Evolutionary conservation across 2,329 filamentous ascomycete species (phyloP).

Genomic region (Sarocladium kiliense): DNA sequence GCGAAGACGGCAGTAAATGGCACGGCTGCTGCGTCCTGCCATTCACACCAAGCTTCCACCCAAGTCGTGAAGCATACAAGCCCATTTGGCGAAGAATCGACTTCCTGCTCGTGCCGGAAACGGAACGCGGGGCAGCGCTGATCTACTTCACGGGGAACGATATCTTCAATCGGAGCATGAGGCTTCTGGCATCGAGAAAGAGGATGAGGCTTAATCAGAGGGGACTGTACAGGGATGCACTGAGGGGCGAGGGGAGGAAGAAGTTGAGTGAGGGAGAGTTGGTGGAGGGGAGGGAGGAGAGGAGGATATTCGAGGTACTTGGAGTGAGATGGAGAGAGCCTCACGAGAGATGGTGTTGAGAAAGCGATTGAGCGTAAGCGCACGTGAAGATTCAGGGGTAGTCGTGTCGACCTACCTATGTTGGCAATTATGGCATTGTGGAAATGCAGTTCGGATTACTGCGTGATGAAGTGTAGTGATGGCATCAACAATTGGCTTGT

Average conservation of each 20-base stretch:
- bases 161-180: slow-evolving; percentile 84
- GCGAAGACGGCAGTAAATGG: slow-evolving; percentile 67
- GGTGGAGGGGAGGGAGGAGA: slow-evolving; percentile 71
- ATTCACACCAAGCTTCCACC: slow-evolving; percentile 23
- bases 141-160: slow-evolving; percentile 97
- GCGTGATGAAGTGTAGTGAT: too few species aligned
- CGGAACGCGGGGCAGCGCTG: slow-evolving; percentile 75
- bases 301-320: slow-evolving; percentile 72
- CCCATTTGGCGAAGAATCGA: slow-evolving; percentile 76
- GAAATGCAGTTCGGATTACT: too few species aligned
- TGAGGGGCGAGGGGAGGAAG: slow-evolving; percentile 50
- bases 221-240: slow-evolving; percentile 69
- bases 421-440: too few species aligned
- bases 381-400: too few species aligned
- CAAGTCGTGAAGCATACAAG: slow-evolving; percentile 18
- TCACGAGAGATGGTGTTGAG: slow-evolving; percentile 67
- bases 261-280: slow-evolving; percentile 64
- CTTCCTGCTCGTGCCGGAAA: slow-evolving; percentile 73
- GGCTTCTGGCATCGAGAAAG: slow-evolving; percentile 74
- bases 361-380: too few species aligned
- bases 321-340: slow-evolving; percentile 83
- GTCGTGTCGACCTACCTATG: too few species aligned
- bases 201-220: slow-evolving; percentile 81
- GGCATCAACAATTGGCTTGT: background rate
- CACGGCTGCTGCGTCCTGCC: slow-evolving; percentile 78